These are phyloP conservation scores for Beauveria bassiana DNA, from an alignment of 2,329 filamentous ascomycete species.

Conservation along the genomic window DNA sequence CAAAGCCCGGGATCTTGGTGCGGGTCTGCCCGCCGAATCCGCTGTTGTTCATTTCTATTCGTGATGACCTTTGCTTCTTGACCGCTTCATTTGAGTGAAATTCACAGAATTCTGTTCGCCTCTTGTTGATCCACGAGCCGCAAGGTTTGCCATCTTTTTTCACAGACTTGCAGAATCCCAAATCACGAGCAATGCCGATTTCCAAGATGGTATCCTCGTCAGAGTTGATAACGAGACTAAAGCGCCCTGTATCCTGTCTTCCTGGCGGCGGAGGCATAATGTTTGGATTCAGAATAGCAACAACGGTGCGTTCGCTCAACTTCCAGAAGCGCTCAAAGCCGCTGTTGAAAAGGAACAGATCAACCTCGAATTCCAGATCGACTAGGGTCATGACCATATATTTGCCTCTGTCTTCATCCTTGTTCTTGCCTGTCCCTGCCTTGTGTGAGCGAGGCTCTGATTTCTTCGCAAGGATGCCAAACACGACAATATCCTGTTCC, in stretches of 20 bases:
- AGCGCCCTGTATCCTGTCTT: slow-evolving; percentile 70
- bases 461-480: slow-evolving; percentile 82
- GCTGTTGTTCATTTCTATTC: slow-evolving; percentile 75
- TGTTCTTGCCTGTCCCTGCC: slow-evolving; percentile 32
- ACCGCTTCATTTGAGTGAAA: slow-evolving; percentile 83
- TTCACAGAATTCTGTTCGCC: slow-evolving; percentile 85
- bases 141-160: slow-evolving; percentile 80
- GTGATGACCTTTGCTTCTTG: slow-evolving; percentile 53
- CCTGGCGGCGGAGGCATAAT: slow-evolving; percentile 81
- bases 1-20: slow-evolving; percentile 13
- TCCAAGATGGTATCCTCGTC: slow-evolving; percentile 87
- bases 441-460: slow-evolving; percentile 66
- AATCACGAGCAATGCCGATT: slow-evolving; percentile 73
- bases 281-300: slow-evolving; percentile 85
- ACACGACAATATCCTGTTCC: slow-evolving; percentile 82
- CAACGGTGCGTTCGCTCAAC: slow-evolving; percentile 78
- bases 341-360: slow-evolving; percentile 84
- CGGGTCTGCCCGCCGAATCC: slow-evolving; percentile 35
- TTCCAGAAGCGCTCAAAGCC: slow-evolving; percentile 94
- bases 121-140: slow-evolving; percentile 75
- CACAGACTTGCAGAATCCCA: slow-evolving; percentile 79
- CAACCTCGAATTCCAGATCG: slow-evolving; percentile 83
- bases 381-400: slow-evolving; percentile 90
- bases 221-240: slow-evolving; percentile 77
- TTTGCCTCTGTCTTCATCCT: slow-evolving; percentile 59